Conservation (phyloP, 1,284 basidiomycete species). For the Thecaphora frezii region DNA sequence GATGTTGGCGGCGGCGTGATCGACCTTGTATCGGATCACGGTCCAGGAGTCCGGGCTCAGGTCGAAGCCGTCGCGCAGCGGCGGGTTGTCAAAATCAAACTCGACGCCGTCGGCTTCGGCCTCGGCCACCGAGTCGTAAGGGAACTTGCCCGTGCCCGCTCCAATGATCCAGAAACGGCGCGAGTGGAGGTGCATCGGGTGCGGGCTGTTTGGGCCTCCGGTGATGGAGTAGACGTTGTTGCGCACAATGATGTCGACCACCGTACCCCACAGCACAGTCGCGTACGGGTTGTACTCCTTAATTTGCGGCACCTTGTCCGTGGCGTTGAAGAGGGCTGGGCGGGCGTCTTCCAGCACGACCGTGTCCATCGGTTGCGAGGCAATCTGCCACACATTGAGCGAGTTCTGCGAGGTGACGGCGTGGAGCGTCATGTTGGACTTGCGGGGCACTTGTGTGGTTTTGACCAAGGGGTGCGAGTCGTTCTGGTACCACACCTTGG, state of each 20-base stretch:
- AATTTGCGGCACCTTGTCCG: constrained; percentile 15
- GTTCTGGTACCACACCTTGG: constrained; percentile 23
- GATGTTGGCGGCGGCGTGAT: constrained; percentile 36
- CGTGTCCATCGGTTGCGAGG: constrained; percentile 29
- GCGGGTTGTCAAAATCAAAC: constrained; percentile 32
- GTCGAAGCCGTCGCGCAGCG: constrained; percentile 39
- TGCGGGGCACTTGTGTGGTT: constrained; percentile 11
- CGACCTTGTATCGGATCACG: constrained; percentile 32
- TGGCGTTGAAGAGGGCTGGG: constrained; percentile 35
- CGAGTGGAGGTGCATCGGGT: constrained; percentile 43
- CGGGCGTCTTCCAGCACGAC: constrained; percentile 26
- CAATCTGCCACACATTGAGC: constrained; percentile 43
- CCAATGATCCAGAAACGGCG: constrained; percentile 40
- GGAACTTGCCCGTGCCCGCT: constrained; percentile 22
- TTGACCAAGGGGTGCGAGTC: constrained; percentile 21
- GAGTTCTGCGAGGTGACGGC: constrained; percentile 38
- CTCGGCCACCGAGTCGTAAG: constrained; percentile 23
- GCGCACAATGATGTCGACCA: constrained; percentile 37
- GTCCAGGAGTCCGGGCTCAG: constrained; percentile 37
- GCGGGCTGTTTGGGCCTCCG: constrained; percentile 36
- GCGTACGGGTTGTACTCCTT: constrained; percentile 32
- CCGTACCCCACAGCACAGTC: constrained; percentile 22
- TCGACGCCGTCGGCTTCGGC: constrained; percentile 14
- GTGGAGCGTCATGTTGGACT: constrained; percentile 35
- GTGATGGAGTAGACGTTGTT: constrained; percentile 42